Evolutionary conservation across 345 rosid species (phyloP).

Genomic region (Arabis hirsuta): DNA sequence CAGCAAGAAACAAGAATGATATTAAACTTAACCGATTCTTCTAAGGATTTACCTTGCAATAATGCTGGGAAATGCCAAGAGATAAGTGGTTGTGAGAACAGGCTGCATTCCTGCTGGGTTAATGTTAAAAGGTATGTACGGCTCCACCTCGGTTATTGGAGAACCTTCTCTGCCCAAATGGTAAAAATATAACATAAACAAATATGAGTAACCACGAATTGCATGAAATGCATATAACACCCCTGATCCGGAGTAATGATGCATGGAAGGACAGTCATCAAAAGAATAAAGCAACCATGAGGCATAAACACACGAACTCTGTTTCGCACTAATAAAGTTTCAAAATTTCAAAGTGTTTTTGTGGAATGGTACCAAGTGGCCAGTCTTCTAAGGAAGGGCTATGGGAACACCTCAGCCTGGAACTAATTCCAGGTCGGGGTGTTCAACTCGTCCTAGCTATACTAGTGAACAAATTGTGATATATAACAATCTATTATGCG

Average conservation of each 20-base stretch:
- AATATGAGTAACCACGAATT: slow-evolving; percentile 22
- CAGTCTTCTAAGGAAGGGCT: too few species aligned
- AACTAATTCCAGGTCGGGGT: too few species aligned
- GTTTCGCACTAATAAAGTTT: too few species aligned
- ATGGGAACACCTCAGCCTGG: too few species aligned
- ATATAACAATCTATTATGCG: slow-evolving; percentile 9
- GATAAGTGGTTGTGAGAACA: slow-evolving; percentile 85
- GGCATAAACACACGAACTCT: too few species aligned
- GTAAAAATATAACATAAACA: slow-evolving; percentile 32
- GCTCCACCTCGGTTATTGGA: slow-evolving; percentile 92
- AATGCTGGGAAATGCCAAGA: slow-evolving; percentile 89
- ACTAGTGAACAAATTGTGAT: neutral
- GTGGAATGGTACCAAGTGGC: too few species aligned
- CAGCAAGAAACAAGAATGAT: slow-evolving; percentile 20
- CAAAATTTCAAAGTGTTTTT: too few species aligned
- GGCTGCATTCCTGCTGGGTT: slow-evolving; percentile 99
- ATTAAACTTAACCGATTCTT: neutral
- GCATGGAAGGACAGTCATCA: too few species aligned
- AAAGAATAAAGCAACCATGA: too few species aligned
- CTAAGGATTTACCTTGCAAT: slow-evolving; percentile 67
- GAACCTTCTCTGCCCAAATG: slow-evolving; percentile 74
- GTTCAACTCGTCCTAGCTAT: neutral
- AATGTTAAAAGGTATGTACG: slow-evolving; percentile 90
- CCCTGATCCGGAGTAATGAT: too few species aligned
- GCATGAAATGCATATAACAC: neutral